Conservation (phyloP, 1,139 yeast species). For the Torulaspora pretoriensis region DNA sequence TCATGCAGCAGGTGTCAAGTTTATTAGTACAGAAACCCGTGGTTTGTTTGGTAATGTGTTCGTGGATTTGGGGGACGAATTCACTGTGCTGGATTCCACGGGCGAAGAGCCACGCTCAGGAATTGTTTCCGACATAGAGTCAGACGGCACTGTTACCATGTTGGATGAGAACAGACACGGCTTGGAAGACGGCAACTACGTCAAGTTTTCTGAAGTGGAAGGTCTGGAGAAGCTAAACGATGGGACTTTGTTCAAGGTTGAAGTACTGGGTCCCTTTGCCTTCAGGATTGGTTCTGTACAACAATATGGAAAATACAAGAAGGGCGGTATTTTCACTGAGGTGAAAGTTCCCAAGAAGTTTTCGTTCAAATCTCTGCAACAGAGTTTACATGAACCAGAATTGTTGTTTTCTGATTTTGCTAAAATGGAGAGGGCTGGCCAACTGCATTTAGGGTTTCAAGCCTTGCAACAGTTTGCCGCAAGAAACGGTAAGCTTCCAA, state of each 20-base stretch:
- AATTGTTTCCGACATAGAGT: conserved; percentile 80
- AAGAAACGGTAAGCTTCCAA: conserved; percentile 65
- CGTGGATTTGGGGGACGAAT: conserved; percentile 82
- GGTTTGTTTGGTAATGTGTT: conserved; percentile 88
- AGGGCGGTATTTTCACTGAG: conserved; percentile 89
- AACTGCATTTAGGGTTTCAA: conserved; percentile 86
- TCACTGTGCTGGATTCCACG: conserved; percentile 75
- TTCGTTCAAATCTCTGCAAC: conserved; percentile 57
- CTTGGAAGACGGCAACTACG: conserved; percentile 85
- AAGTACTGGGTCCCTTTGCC: conserved; percentile 91
- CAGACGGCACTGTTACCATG: conserved; percentile 88
- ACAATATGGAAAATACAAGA: conserved; percentile 60
- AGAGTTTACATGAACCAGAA: conserved; percentile 75
- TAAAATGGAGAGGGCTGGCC: conserved; percentile 87
- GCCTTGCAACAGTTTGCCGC: conserved; percentile 74
- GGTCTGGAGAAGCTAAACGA: conserved; percentile 64
- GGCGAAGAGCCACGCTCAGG: conserved; percentile 93
- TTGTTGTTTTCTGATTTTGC: conserved; percentile 81
- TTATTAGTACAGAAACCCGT: conserved; percentile 73
- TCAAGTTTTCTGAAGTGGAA: conserved; percentile 80
- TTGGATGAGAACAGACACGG: conserved; percentile 92
- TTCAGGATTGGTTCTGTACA: conserved; percentile 58
- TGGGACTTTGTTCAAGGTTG: conserved; percentile 67
- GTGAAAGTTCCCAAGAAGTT: conserved; percentile 75
- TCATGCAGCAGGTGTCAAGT: conserved; percentile 69